Evolutionary conservation across 2,329 filamentous ascomycete genomes (phyloP).

Genomic region (Beauveria varroae): DNA sequence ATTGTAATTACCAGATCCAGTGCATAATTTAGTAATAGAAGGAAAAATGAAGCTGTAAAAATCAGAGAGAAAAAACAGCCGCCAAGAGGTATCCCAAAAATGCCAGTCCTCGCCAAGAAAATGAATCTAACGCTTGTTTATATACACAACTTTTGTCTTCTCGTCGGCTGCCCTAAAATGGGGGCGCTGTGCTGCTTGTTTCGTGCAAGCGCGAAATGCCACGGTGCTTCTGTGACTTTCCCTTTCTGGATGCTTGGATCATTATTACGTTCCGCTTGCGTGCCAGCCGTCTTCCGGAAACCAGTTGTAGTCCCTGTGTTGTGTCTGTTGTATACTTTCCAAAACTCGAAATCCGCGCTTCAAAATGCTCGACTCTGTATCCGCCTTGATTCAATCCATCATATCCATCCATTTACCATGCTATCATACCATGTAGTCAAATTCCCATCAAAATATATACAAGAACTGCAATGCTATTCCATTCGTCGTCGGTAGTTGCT

Average conservation of each 20-base stretch:
- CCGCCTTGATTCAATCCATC: neutral
- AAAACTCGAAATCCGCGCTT: slow-evolving; percentile 2
- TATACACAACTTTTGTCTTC: slow-evolving; percentile 6
- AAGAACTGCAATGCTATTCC: slow-evolving; percentile 15
- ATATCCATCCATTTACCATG: neutral
- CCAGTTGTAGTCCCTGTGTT: slow-evolving; percentile 1
- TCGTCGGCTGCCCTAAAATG: neutral
- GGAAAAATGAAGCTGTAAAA: neutral
- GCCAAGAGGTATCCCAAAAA: neutral
- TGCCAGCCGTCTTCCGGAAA: slow-evolving; percentile 10
- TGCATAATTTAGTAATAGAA: neutral
- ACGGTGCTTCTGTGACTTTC: slow-evolving; percentile 7
- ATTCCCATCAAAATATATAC: neutral
- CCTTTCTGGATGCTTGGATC: neutral
- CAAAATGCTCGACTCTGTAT: slow-evolving; percentile 6
- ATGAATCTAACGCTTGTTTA: slow-evolving; percentile 5
- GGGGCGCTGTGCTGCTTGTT: neutral
- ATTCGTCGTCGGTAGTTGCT: slow-evolving; percentile 34
- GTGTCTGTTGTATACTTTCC: slow-evolving; percentile 1
- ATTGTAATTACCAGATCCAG: slow-evolving; percentile 2
- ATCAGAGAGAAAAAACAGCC: neutral
- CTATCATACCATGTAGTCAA: neutral
- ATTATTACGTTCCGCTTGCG: slow-evolving; percentile 8
- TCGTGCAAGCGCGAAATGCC: neutral
- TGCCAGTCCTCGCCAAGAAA: neutral